phyloP scores from a whole-genome alignment of 371 early-diverging fungal genomes.

The Mortierella sp. region DNA sequence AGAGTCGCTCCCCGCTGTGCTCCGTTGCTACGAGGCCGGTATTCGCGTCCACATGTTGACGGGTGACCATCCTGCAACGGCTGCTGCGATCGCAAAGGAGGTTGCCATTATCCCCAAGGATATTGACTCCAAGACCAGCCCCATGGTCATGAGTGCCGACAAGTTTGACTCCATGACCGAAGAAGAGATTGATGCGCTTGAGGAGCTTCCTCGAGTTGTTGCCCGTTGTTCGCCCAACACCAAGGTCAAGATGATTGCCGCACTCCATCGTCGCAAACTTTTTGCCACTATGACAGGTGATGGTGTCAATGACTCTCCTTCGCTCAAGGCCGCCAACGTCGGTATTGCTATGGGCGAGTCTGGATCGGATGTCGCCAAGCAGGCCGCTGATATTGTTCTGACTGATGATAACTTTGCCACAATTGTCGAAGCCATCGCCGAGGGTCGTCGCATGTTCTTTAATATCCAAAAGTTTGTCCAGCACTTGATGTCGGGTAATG shows the following conservation, averaged over 20 bases:
- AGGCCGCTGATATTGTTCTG: conserved; percentile 91
- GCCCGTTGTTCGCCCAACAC: conserved; percentile 95
- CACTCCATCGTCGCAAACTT: conserved; percentile 82
- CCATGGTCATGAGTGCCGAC: conserved; percentile 73
- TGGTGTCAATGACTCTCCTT: conserved; percentile 93
- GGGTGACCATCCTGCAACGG: conserved; percentile 94
- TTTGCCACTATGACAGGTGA: conserved; percentile 88
- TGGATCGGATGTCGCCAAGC: conserved; percentile 92
- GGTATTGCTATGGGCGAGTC: conserved; percentile 92
- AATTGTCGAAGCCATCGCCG: conserved; percentile 83
- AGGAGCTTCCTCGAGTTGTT: conserved; percentile 90
- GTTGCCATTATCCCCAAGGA: conserved; percentile 83
- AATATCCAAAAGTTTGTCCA: conserved; percentile 94
- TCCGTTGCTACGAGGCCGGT: conserved; percentile 89
- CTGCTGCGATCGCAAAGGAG: conserved; percentile 92
- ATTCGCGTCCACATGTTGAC: conserved; percentile 96
- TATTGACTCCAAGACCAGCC: conserved; percentile 43
- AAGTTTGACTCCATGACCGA: conserved; percentile 87
- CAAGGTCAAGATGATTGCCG: conserved; percentile 96
- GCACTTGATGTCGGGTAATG: conserved; percentile 81
- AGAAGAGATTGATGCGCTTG: conserved; percentile 79
- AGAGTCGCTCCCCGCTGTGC: conserved; percentile 81
- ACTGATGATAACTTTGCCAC: conserved; percentile 90
- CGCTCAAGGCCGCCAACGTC: conserved; percentile 89
- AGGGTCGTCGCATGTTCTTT: conserved; percentile 89